Conservation (phyloP, 2,329 filamentous ascomycete genomes). For the Ophiostoma montium region DNA sequence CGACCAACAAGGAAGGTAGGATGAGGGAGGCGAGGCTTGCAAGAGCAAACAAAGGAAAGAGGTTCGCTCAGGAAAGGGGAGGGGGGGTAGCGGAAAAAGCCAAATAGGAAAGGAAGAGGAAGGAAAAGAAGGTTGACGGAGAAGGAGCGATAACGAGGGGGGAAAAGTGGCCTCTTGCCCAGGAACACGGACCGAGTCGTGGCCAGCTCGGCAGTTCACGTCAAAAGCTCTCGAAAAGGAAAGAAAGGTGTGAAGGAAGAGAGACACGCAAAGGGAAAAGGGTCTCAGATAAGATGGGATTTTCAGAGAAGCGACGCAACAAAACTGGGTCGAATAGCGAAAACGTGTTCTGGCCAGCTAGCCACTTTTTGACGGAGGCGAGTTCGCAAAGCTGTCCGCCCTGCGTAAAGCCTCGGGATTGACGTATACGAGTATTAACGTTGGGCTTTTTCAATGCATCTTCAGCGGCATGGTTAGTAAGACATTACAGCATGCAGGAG, state of each 20-base stretch:
- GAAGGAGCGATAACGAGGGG: neutral
- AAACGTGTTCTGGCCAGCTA: neutral
- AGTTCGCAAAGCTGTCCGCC: too few relatives aligned
- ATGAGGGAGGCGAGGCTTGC: neutral
- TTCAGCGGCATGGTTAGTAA: neutral
- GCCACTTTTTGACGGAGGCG: too few relatives aligned
- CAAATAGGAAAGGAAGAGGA: neutral
- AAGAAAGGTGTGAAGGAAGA: neutral
- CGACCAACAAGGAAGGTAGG: neutral
- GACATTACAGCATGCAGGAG: too few relatives aligned
- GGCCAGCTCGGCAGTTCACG: constrained; percentile 7
- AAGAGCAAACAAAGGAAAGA: neutral
- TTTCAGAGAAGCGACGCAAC: neutral
- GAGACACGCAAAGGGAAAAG: neutral
- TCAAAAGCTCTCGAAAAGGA: neutral
- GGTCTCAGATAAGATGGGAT: neutral
- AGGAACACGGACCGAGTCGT: constrained; percentile 4
- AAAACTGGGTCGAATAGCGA: neutral
- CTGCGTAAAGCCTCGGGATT: too few relatives aligned
- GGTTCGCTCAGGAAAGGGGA: neutral
- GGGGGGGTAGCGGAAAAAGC: neutral
- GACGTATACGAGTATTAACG: too few relatives aligned
- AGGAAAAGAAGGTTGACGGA: neutral
- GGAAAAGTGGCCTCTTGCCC: neutral
- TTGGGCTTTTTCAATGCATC: neutral